Evolutionary conservation across 139 green algal species (phyloP).

Genomic region (Asterochloris sp.): DNA sequence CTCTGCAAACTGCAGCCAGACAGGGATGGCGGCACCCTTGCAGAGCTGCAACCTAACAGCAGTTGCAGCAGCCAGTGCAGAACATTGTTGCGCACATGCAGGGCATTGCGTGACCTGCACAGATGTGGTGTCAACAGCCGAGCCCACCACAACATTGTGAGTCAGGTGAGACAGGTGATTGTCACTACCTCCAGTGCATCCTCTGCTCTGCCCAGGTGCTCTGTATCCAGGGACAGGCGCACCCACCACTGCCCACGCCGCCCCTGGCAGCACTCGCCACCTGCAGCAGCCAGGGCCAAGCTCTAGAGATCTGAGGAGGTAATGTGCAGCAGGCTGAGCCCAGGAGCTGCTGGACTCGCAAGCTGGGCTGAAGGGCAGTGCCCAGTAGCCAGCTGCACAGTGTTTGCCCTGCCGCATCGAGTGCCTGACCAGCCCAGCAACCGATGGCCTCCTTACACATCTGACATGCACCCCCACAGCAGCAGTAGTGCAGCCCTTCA

Average conservation of each 20-base stretch:
- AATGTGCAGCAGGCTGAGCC: no score
- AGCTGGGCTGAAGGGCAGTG: no score
- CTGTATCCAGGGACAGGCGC: slow-evolving; percentile 69
- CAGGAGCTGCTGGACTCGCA: no score
- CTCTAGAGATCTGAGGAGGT: no score
- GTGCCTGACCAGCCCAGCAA: no score
- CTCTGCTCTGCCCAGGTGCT: slow-evolving; percentile 53
- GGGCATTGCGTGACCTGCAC: not conserved
- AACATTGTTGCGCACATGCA: not conserved
- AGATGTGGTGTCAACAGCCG: not conserved
- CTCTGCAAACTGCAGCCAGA: slow-evolving; percentile 48
- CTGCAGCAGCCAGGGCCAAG: slow-evolving; percentile 11
- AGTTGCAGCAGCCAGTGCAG: not conserved
- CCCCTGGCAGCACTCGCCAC: slow-evolving; percentile 54
- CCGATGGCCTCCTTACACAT: no score
- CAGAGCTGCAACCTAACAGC: not conserved
- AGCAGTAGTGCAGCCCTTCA: no score
- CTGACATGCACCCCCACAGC: no score
- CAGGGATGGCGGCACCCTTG: no score
- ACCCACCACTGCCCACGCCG: slow-evolving; percentile 80
- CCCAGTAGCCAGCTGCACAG: no score
- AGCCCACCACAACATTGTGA: not conserved
- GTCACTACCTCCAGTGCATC: slow-evolving; percentile 52
- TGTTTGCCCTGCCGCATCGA: no score
- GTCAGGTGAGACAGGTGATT: no score